Evolutionary conservation across 2,329 filamentous ascomycete genomes (phyloP), one percentile per base, ranked within the genome.

Genomic region (Ophiosphaerella herpotricha): DNA sequence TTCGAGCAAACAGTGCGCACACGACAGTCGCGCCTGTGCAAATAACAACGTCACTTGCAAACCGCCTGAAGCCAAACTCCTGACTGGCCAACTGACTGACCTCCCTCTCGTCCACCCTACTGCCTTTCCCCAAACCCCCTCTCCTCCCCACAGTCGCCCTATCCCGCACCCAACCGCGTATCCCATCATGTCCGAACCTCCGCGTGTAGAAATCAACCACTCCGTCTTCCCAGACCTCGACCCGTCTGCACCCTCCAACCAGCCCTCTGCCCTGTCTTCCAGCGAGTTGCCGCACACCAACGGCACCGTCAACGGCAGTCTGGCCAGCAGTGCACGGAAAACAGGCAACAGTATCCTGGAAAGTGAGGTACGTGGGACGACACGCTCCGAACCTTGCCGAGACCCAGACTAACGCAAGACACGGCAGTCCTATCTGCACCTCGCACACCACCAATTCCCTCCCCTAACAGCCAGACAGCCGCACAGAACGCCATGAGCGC

Each of bases 401-500:
- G 65, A 63, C 57, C 53, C 59, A 64, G 52, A 59, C 67, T 73
- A 71, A 73, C 63, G 61, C 62, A 54, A 52, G 68, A 58, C 60
- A 66, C 50, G 54, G 61, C 68, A 68, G 71, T 66, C 65, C 72
- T 71, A 70, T 72, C 67, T 67, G 67, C 67, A 53, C 50, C 58
- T 64, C 60, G 57, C 70, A 64, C 67, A 66, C 58, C 63, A 67
- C 55, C 43, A 43, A 48, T 48, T 55, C 58, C 59, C 55, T 46
- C 49, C 53, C 56, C 67, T 71, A 53, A 71, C 66, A 63, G 53
- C 61, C 65, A 47, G 60, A 58, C 46, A 82, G 80, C 77, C 66
- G 77, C 79, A 57, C 71, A 75, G 56, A 69, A 73, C 58, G 75
- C 80, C 52, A 76, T 79, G 71, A 73, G 76, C 60, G 70, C 75